These are phyloP conservation scores for Eutreptiella sp. DNA, from an alignment of 208 protist species.

Conservation along the genomic window DNA sequence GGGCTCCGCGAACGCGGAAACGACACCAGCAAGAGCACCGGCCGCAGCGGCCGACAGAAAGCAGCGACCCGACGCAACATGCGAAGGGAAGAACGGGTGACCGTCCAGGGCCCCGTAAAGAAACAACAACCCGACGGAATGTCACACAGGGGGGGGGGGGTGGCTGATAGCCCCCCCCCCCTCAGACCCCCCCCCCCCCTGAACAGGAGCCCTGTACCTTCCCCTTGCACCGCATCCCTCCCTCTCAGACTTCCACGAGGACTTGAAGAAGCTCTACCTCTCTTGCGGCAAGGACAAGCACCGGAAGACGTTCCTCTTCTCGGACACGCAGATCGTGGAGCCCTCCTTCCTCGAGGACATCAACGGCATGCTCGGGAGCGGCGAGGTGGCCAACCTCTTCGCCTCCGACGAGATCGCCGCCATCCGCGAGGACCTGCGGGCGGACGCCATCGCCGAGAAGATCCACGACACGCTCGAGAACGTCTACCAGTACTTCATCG, in stretches of 20 bases:
- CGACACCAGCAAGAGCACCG: too few relatives aligned
- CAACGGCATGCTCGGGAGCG: slow-evolving; percentile 94
- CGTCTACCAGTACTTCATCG: slow-evolving; percentile 93
- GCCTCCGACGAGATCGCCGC: slow-evolving; percentile 84
- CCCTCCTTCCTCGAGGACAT: slow-evolving; percentile 94
- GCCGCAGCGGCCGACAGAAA: too few relatives aligned
- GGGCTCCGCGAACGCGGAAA: too few relatives aligned
- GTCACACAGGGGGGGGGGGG: too few relatives aligned
- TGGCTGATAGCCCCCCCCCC: too few relatives aligned
- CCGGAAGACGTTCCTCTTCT: slow-evolving; percentile 94
- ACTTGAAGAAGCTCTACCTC: slow-evolving; percentile 91
- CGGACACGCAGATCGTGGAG: slow-evolving; percentile 94
- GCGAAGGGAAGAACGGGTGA: too few relatives aligned
- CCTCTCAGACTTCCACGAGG: slow-evolving; percentile 90
- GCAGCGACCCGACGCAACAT: too few relatives aligned
- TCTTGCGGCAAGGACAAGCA: slow-evolving; percentile 77
- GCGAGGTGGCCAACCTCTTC: slow-evolving; percentile 97
- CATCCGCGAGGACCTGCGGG: slow-evolving; percentile 81
- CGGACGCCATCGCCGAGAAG: slow-evolving; percentile 72
- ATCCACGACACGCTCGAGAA: slow-evolving; percentile 78
- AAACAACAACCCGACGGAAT: too few relatives aligned
- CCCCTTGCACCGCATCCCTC: too few relatives aligned
- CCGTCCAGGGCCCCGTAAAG: too few relatives aligned
- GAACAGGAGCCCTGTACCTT: too few relatives aligned
- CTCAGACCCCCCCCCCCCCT: too few relatives aligned